Percentiles rank a stretch among this genome's conserved stretches.
These are phyloP conservation scores for Aspergillus ochraceoroseus DNA, from an alignment of 2,329 filamentous ascomycete genomes.

Conservation along the genomic window DNA sequence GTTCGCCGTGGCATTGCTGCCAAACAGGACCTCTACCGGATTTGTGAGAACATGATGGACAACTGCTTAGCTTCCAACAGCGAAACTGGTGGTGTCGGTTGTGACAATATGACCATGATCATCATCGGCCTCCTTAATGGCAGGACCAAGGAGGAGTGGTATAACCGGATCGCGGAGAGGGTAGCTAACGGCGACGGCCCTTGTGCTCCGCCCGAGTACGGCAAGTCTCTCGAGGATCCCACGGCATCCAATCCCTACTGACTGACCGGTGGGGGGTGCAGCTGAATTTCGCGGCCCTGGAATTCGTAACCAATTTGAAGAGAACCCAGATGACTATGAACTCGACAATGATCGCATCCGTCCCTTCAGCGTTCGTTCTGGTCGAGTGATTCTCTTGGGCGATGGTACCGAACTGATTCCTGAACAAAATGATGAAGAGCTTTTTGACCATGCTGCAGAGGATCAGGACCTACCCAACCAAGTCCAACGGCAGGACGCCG, in stretches of 20 bases:
- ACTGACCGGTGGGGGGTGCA: conserved; percentile 44
- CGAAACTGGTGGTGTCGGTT: conserved; percentile 94
- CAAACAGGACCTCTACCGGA: conserved; percentile 88
- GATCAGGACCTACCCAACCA: conserved; percentile 82
- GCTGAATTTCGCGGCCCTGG: conserved; percentile 81
- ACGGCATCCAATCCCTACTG: conserved; percentile 39
- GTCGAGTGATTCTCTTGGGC: conserved; percentile 88
- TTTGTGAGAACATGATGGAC: conserved; percentile 99
- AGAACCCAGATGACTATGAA: conserved; percentile 60
- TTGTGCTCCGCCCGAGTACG: conserved; percentile 98
- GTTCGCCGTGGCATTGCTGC: conserved; percentile 92
- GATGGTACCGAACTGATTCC: conserved; percentile 91
- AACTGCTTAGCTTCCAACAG: conserved; percentile 97
- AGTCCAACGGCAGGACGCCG: conserved; percentile 59
- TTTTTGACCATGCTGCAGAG: conserved; percentile 86
- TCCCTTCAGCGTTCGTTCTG: conserved; percentile 67
- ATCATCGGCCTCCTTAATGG: conserved; percentile 84
- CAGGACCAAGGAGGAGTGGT: conserved; percentile 96
- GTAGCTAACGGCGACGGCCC: conserved; percentile 96
- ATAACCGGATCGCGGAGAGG: conserved; percentile 87
- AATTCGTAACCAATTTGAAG: conserved; percentile 76
- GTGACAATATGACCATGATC: conserved; percentile 99
- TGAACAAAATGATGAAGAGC: conserved; percentile 82
- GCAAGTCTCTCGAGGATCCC: conserved; percentile 63
- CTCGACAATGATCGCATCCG: conserved; percentile 51